Percentiles rank a stretch among this genome's conserved stretches.
Conservation (phyloP, 2,329 filamentous ascomycete species). For the Parasarocladium wereldwijsianum region DNA sequence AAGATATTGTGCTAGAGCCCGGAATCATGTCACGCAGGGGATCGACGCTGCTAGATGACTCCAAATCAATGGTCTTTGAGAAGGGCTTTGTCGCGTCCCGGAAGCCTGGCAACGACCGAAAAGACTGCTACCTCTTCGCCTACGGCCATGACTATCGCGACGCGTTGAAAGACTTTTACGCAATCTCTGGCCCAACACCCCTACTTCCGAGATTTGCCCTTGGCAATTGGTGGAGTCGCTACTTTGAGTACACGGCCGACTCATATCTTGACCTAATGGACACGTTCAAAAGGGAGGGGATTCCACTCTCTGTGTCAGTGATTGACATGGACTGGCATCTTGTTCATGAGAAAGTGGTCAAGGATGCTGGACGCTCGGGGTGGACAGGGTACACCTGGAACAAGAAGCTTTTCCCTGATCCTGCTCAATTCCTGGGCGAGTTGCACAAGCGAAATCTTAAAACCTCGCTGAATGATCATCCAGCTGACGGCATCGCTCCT, state of each 20-base stretch:
- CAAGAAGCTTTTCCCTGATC: conserved; percentile 32
- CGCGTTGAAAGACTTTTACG: conserved; percentile 38
- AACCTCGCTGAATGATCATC: conserved; percentile 46
- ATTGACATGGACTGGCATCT: conserved; percentile 56
- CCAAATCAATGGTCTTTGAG: conserved; percentile 38
- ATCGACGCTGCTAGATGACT: conserved; percentile 38
- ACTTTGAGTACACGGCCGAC: conserved; percentile 39
- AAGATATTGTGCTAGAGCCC: conserved; percentile 14
- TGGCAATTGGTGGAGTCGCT: conserved; percentile 53
- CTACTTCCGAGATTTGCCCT: conserved; percentile 40
- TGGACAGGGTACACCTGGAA: conserved; percentile 47
- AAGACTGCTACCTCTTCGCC: conserved; percentile 45
- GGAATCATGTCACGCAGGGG: conserved; percentile 36
- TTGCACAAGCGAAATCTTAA: conserved; percentile 37
- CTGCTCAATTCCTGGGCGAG: conserved; percentile 31
- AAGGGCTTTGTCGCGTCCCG: conserved; percentile 36
- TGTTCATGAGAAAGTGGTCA: conserved; percentile 30
- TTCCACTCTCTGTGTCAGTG: conserved; percentile 45
- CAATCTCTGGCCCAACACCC: conserved; percentile 40
- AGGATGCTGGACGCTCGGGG: conserved; percentile 35
- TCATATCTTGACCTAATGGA: conserved; percentile 45
- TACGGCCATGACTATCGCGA: conserved; percentile 42
- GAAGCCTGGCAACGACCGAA: conserved; percentile 24
- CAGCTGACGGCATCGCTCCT: conserved; percentile 39
- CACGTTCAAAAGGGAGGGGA: conserved; percentile 30